phyloP scores from a whole-genome alignment of 2,329 filamentous ascomycete genomes.

The Fusarium sp. region DNA sequence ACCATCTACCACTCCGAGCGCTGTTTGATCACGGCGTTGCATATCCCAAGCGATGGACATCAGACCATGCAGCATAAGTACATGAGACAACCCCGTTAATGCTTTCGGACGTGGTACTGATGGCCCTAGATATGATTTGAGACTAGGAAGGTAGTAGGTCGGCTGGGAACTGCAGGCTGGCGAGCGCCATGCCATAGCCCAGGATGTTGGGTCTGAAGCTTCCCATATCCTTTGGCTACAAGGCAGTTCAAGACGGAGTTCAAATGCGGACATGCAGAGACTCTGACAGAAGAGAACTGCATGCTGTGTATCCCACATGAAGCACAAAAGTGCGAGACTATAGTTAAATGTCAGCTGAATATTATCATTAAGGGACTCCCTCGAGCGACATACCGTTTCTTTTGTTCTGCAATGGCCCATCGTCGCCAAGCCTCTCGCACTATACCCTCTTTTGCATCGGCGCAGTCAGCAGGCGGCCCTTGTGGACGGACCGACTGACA shows the following conservation, averaged over 20 bases:
- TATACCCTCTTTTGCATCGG: neutral
- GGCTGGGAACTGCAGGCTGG: neutral
- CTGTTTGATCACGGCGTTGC: slow-evolving; percentile 68
- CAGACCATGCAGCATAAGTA: slow-evolving; percentile 66
- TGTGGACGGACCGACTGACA: slow-evolving; percentile 32
- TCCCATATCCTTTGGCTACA: slow-evolving; percentile 67
- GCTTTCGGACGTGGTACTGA: neutral
- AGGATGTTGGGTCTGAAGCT: slow-evolving; percentile 60
- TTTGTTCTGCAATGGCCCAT: slow-evolving; percentile 3
- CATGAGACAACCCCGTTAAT: slow-evolving; percentile 55
- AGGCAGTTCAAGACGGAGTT: slow-evolving; percentile 65
- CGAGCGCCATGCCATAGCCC: slow-evolving; percentile 49
- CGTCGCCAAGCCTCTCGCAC: neutral
- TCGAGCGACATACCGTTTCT: neutral
- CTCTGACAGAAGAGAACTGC: slow-evolving; percentile 72
- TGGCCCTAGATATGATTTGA: neutral
- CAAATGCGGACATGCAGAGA: slow-evolving; percentile 72
- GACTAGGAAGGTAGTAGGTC: neutral
- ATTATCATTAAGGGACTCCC: accelerated
- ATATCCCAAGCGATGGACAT: slow-evolving; percentile 72
- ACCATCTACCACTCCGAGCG: slow-evolving; percentile 49
- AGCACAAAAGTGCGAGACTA: slow-evolving; percentile 64
- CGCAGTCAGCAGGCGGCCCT: neutral
- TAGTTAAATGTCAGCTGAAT: neutral
- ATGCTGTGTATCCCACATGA: slow-evolving; percentile 74